Conservation (phyloP, 305 asterid species). For the Rubia peregrina region DNA sequence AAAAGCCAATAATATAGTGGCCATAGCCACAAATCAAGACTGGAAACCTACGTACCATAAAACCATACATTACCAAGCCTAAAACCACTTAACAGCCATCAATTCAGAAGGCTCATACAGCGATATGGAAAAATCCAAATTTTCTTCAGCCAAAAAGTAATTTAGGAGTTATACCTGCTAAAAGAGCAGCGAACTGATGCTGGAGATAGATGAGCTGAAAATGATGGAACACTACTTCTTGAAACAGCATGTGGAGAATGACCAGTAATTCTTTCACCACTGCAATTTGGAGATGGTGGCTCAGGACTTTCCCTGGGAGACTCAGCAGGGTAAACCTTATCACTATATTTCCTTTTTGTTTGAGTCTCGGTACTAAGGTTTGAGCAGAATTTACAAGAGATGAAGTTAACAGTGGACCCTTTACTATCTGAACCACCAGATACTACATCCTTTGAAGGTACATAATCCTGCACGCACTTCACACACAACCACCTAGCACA, state of each 20-base stretch:
- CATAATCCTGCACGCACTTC: conserved; percentile 40
- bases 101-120: neutral
- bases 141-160: conserved; percentile 7
- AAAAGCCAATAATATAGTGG: neutral
- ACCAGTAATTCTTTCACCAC: conserved; percentile 52
- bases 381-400: conserved; percentile 51
- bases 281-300: conserved; percentile 68
- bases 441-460: conserved; percentile 28
- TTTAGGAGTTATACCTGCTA: conserved; percentile 43
- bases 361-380: conserved; percentile 30
- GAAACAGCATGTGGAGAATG: conserved; percentile 41
- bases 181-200: conserved; percentile 43
- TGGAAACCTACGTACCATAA: neutral
- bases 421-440: conserved; percentile 20
- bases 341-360: conserved; percentile 42
- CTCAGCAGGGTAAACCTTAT: conserved; percentile 72
- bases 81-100: neutral
- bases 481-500: conserved; percentile 44
- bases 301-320: conserved; percentile 73
- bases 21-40: neutral
- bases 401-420: conserved; percentile 25
- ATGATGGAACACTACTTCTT: conserved; percentile 37
- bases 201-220: conserved; percentile 40
- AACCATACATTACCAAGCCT: neutral
- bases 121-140: neutral